These are phyloP conservation scores for Brassica balearica DNA, from an alignment of 441 rosid genomes.

Conservation along the genomic window DNA sequence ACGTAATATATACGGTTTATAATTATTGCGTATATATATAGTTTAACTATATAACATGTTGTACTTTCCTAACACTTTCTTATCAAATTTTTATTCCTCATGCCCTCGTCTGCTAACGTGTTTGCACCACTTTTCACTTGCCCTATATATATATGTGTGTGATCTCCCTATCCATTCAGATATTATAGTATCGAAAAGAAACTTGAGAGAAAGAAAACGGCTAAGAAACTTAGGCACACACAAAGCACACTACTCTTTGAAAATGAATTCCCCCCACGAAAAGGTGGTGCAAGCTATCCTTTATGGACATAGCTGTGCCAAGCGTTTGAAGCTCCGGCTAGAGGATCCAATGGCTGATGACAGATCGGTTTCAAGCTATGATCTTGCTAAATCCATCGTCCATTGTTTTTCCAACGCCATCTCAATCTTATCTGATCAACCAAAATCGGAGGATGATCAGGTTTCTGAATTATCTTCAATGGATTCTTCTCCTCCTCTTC, in stretches of 20 bases:
- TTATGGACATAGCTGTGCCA: slow-evolving; percentile 42
- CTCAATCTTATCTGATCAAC: slow-evolving; percentile 20
- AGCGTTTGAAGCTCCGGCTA: slow-evolving; percentile 27
- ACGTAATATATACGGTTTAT: not conserved
- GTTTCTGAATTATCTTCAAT: slow-evolving; percentile 29
- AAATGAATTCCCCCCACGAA: slow-evolving; percentile 18
- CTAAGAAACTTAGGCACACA: not conserved
- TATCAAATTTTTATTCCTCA: not conserved
- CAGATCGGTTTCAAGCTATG: slow-evolving; percentile 29
- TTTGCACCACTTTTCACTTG: slow-evolving; percentile 7
- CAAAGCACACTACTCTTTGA: slow-evolving; percentile 12
- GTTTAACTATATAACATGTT: not conserved
- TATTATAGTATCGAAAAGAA: not conserved
- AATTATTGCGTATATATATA: not conserved
- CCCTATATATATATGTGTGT: slow-evolving; percentile 27
- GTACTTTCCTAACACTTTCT: slow-evolving; percentile 17
- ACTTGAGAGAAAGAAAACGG: slow-evolving; percentile 11
- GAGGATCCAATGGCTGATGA: slow-evolving; percentile 26
- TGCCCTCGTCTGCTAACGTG: not conserved
- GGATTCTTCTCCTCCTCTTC: slow-evolving; percentile 13
- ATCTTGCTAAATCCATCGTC: slow-evolving; percentile 35
- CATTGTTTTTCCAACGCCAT: slow-evolving; percentile 35
- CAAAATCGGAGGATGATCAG: slow-evolving; percentile 9
- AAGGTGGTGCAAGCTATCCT: slow-evolving; percentile 33
- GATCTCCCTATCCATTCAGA: slow-evolving; percentile 16